Base-by-base conservation (phyloP, 805 yeast species). In the Candida easanensis region DNA sequence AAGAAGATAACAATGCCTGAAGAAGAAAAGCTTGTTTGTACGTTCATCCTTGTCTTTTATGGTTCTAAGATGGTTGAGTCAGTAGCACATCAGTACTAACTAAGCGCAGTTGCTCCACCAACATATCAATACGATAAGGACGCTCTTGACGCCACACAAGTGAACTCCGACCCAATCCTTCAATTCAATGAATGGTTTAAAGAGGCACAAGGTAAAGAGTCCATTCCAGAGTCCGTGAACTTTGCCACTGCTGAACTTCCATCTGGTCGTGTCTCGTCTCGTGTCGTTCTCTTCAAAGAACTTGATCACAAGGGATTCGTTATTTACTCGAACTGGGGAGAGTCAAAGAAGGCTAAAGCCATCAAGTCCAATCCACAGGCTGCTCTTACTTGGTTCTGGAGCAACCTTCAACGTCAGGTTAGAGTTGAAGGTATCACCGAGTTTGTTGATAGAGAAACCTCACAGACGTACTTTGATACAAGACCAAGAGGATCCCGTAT, bases 401-500 rank as follows among this genome's bases (percentile, higher is more conserved):
- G 85, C 45, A 81, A 80, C 50, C 63, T 84, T 31, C 97, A 93
- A 68, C 80, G 97, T 52, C 97, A 89, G 65, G 95, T 93, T 4
- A 77, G 99, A 49, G 82, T 93, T 8, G 98, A 93, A 63, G 99
- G 99, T 25, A 51, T 68, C 9, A 80, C 87, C 53, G 95, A 86
- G 63, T 76, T 73, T 48, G 85, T 90, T 33, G 70, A 79, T 21
- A 71, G 81, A 45, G 90, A 85, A 54, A 87, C 84, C 23, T 77
- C 88, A 5, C 80, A 83, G 53, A 71, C 82, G 38, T 93, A 93
- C 65, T 93, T 79, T 65, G 74, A 77, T 39, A 84, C 96, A 0
- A 76, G 99, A 60, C 99, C 99, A 30, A 73, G 96, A 45, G 97
- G 95, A 6, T 85, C 96, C 23, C 82, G 85, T 60, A 80, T 93